Percentiles rank a stretch among this genome's conserved stretches.
Conservation (phyloP, 208 protist genomes). For the Zelonia costaricensis region DNA sequence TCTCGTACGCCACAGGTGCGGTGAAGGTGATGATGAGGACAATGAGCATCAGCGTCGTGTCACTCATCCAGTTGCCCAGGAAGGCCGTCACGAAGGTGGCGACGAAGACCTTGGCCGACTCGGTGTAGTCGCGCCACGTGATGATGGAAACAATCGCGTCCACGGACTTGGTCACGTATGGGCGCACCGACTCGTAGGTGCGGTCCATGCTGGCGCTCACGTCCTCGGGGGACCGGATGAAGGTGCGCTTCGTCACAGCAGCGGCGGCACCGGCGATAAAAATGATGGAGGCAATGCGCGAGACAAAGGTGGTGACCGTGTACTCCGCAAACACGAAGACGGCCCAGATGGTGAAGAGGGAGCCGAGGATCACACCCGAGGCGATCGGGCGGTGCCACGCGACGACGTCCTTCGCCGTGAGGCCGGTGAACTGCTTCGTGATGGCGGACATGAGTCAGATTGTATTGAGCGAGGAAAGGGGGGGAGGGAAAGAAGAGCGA, state of each 20-base stretch:
- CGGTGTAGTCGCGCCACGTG: slow-evolving; percentile 60
- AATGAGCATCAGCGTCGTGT: slow-evolving; percentile 52
- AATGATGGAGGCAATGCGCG: slow-evolving; percentile 45
- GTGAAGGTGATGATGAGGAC: slow-evolving; percentile 49
- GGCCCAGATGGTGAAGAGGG: slow-evolving; percentile 44
- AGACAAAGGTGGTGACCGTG: slow-evolving; percentile 75
- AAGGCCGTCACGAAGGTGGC: slow-evolving; percentile 47
- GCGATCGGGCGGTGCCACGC: slow-evolving; percentile 68
- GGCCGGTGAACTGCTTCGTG: slow-evolving; percentile 40
- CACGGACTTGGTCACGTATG: slow-evolving; percentile 30
- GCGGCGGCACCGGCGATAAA: slow-evolving; percentile 43
- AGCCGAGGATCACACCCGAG: slow-evolving; percentile 40
- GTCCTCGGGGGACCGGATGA: slow-evolving; percentile 37
- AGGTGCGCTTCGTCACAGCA: slow-evolving; percentile 31
- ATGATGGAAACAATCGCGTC: slow-evolving; percentile 37
- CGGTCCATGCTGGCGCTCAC: slow-evolving; percentile 47
- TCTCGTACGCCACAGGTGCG: slow-evolving; percentile 62
- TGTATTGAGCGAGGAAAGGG: not conserved
- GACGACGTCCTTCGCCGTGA: slow-evolving; percentile 55
- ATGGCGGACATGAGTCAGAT: slow-evolving; percentile 22
- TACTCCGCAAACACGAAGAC: slow-evolving; percentile 73
- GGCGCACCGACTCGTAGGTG: slow-evolving; percentile 51
- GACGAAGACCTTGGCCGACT: slow-evolving; percentile 52
- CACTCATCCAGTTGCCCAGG: slow-evolving; percentile 76
- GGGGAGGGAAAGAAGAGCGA: slow-evolving; percentile 2